A percentile compares a stretch with the other conserved stretches of the same genome.
These are phyloP conservation scores for Quercus wislizeni DNA, from an alignment of 306 rosid genomes.

Conservation along the genomic window DNA sequence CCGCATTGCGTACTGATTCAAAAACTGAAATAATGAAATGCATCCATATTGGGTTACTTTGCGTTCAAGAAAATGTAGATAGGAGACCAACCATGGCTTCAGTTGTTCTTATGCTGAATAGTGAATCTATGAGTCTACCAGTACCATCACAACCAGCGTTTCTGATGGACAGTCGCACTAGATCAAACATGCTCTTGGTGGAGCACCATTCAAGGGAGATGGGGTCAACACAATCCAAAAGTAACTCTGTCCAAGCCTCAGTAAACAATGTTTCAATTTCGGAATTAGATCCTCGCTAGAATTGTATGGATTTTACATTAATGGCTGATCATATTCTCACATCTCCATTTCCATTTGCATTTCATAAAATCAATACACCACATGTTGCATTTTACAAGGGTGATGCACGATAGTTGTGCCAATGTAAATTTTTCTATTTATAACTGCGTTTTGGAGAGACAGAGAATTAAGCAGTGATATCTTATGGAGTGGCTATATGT, in stretches of 20 bases:
- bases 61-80: conserved; percentile 16
- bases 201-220: too few relatives aligned
- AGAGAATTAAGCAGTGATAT: too few relatives aligned
- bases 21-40: conserved; percentile 14
- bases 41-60: conserved; percentile 19
- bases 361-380: too few relatives aligned
- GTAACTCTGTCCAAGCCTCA: not conserved
- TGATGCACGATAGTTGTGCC: too few relatives aligned
- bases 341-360: too few relatives aligned
- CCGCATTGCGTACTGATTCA: not conserved
- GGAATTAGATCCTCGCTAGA: conserved; percentile 7
- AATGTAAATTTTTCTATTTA: too few relatives aligned
- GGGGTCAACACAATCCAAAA: too few relatives aligned
- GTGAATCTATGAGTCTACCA: not conserved
- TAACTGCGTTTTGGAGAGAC: too few relatives aligned
- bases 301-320: not conserved
- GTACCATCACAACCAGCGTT: not conserved
- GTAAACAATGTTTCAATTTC: not conserved
- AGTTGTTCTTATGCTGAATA: conserved; percentile 11
- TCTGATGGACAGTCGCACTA: not conserved
- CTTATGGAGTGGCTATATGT: too few relatives aligned
- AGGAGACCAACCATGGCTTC: conserved; percentile 18
- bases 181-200: not conserved
- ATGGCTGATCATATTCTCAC: too few relatives aligned
- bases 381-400: too few relatives aligned